phyloP scores from a whole-genome alignment of 805 yeast genomes.

The Zygoascus tannicola region DNA sequence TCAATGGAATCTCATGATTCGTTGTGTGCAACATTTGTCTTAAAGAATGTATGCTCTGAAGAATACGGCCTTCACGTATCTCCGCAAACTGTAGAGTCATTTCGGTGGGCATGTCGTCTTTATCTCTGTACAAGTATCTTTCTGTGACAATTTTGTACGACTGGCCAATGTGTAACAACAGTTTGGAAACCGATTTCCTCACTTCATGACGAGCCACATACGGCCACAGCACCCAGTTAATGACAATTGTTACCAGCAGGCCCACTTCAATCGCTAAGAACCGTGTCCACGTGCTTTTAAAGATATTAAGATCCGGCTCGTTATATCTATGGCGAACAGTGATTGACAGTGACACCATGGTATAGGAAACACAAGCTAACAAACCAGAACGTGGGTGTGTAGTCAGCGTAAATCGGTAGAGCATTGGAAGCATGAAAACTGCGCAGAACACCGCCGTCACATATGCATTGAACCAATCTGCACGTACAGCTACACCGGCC shows the following conservation, averaged over 20 bases:
- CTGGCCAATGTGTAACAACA: slow-evolving; percentile 36
- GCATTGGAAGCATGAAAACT: slow-evolving; percentile 27
- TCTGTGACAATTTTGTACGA: slow-evolving; percentile 41
- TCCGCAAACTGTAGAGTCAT: slow-evolving; percentile 36
- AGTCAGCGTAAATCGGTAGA: slow-evolving; percentile 30
- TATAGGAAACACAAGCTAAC: slow-evolving; percentile 34
- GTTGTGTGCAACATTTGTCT: slow-evolving; percentile 32
- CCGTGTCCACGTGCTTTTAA: slow-evolving; percentile 35
- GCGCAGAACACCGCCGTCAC: slow-evolving; percentile 36
- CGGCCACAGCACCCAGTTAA: slow-evolving; percentile 43
- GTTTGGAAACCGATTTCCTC: slow-evolving; percentile 31
- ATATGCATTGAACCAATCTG: slow-evolving; percentile 32
- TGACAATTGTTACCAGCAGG: slow-evolving; percentile 28
- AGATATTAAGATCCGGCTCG: slow-evolving; percentile 3
- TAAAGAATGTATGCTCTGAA: slow-evolving; percentile 36
- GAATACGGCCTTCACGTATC: slow-evolving; percentile 40
- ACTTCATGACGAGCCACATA: slow-evolving; percentile 37
- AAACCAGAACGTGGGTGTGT: slow-evolving; percentile 37
- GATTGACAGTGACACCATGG: slow-evolving; percentile 30
- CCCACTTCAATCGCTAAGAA: slow-evolving; percentile 35
- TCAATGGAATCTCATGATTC: slow-evolving; percentile 30
- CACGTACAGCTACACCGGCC: slow-evolving; percentile 39
- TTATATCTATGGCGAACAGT: background rate
- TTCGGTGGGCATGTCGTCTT: slow-evolving; percentile 39
- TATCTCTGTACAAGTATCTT: slow-evolving; percentile 40